Conservation (phyloP, 2,329 filamentous ascomycete species). For the Pezicula carpinea region DNA sequence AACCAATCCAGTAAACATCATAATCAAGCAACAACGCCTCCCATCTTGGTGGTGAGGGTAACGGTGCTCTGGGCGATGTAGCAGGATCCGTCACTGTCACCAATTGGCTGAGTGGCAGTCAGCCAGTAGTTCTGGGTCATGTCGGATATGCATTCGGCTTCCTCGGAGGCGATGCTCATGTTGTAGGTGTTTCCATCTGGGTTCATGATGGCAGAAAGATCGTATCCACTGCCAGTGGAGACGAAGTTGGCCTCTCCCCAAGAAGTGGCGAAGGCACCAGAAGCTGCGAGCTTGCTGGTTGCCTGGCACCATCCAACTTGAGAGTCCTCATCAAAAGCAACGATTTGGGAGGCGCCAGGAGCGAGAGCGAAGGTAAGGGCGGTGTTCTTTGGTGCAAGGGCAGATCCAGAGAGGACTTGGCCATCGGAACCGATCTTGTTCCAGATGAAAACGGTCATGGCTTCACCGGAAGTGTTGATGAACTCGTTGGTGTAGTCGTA, state of each 20-base stretch:
- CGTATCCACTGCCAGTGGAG: slow-evolving; percentile 21
- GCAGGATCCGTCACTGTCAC: slow-evolving; percentile 24
- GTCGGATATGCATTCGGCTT: slow-evolving; percentile 22
- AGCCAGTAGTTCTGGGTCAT: slow-evolving; percentile 26
- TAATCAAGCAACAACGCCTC: slow-evolving; percentile 12
- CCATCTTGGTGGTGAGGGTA: slow-evolving; percentile 22
- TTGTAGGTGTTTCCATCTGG: slow-evolving; percentile 22
- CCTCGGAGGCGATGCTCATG: slow-evolving; percentile 24
- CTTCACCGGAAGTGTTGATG: slow-evolving; percentile 14
- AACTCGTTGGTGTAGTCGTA: slow-evolving; percentile 23
- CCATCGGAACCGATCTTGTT: slow-evolving; percentile 20
- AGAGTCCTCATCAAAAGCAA: slow-evolving; percentile 24
- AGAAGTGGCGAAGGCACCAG: slow-evolving; percentile 20
- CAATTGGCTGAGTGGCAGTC: slow-evolving; percentile 19
- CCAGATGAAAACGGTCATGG: slow-evolving; percentile 25
- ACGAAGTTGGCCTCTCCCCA: slow-evolving; percentile 26
- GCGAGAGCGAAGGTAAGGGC: slow-evolving; percentile 20
- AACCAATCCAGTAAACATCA: neutral
- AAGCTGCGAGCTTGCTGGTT: slow-evolving; percentile 3
- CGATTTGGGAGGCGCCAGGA: slow-evolving; percentile 17
- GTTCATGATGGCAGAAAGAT: slow-evolving; percentile 28
- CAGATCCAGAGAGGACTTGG: slow-evolving; percentile 15
- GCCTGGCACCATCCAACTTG: slow-evolving; percentile 22
- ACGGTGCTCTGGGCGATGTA: slow-evolving; percentile 20
- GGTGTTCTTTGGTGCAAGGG: slow-evolving; percentile 20